Percentiles rank a stretch among this genome's conserved stretches.
Conservation (phyloP, 768 basidiomycete species). For the Suillus subalutaceus region DNA sequence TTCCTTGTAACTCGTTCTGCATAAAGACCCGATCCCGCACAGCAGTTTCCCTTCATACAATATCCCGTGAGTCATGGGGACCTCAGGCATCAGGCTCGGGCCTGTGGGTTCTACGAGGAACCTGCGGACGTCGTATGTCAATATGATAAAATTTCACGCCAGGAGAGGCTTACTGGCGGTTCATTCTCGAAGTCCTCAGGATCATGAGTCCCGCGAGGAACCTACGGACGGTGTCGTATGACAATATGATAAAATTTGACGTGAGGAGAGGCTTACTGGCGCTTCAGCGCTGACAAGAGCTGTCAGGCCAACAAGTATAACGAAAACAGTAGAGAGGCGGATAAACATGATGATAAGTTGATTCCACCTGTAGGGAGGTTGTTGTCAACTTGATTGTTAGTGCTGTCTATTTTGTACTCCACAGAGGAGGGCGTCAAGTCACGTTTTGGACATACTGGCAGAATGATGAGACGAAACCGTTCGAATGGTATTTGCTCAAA, state of each 20-base stretch:
- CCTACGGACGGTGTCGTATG: not conserved
- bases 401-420: not conserved
- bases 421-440: not conserved
- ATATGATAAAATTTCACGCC: no score
- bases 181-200: no score
- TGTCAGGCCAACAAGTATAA: not conserved
- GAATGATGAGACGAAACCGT: not conserved
- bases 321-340: not conserved
- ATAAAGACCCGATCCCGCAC: no score
- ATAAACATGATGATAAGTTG: not conserved
- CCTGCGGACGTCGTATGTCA: no score
- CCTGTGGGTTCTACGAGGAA: no score
- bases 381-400: not conserved
- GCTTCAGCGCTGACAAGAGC: not conserved
- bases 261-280: not conserved
- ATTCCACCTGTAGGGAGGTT: not conserved
- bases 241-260: not conserved
- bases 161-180: no score
- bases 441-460: not conserved
- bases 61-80: no score
- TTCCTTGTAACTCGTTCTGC: no score
- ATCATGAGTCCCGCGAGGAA: no score
- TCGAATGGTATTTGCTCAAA: not conserved
- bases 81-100: no score
- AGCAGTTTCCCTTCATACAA: no score